These are phyloP conservation scores for Tetrahymena malaccensis DNA, from an alignment of 73 alveolate genomes.

Conservation along the genomic window DNA sequence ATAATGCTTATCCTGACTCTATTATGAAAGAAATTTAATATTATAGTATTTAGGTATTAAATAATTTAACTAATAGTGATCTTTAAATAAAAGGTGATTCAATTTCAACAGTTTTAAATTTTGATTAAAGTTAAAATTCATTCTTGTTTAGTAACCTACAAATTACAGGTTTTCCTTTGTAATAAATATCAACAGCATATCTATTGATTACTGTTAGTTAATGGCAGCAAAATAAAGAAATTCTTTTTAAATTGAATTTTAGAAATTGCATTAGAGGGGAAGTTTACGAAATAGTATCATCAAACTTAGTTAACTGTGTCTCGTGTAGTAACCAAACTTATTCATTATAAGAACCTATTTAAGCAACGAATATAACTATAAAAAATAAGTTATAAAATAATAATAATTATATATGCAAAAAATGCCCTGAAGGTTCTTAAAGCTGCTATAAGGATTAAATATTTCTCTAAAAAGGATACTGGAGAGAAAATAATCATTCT, in stretches of 20 bases:
- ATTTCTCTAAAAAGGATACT: neutral
- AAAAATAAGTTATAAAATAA: neutral
- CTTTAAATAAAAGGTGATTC: neutral
- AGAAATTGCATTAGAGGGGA: too few relatives aligned
- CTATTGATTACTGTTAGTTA: too few relatives aligned
- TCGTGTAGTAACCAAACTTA: neutral
- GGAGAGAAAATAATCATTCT: neutral
- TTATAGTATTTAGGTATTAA: neutral
- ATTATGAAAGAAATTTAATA: neutral
- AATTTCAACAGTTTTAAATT: too few relatives aligned
- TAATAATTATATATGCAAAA: neutral
- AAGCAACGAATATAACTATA: neutral
- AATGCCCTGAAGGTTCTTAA: neutral
- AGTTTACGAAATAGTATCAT: too few relatives aligned
- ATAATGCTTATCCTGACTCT: neutral
- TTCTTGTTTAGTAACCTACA: neutral
- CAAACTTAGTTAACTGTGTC: too few relatives aligned
- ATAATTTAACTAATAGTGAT: neutral
- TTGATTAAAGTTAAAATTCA: neutral
- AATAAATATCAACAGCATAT: too few relatives aligned
- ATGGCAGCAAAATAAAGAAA: too few relatives aligned
- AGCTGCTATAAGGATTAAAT: neutral
- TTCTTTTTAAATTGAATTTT: too few relatives aligned
- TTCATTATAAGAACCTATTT: neutral
- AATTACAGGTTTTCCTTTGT: neutral